Evolutionary conservation across 2,329 filamentous ascomycete species (phyloP).

Genomic region (Nemania serpens): DNA sequence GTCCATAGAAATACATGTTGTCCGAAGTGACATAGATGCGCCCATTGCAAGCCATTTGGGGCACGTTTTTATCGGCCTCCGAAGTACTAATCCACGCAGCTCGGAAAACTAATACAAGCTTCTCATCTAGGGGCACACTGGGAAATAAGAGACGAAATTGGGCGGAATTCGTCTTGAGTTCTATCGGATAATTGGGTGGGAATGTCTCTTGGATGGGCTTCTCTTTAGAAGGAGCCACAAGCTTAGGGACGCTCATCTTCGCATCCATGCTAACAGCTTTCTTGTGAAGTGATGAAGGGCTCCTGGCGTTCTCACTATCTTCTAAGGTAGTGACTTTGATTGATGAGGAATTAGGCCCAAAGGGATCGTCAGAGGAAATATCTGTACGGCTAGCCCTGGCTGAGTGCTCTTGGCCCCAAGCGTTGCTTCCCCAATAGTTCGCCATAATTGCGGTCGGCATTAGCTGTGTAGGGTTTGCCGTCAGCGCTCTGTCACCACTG

Average conservation of each 20-base stretch:
- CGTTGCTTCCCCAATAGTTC: slow-evolving; percentile 89
- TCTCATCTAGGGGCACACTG: slow-evolving; percentile 74
- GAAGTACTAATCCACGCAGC: slow-evolving; percentile 75
- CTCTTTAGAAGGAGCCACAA: slow-evolving; percentile 37
- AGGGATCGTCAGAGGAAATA: slow-evolving; percentile 42
- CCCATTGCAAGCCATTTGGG: slow-evolving; percentile 66
- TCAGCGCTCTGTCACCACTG: slow-evolving; percentile 74
- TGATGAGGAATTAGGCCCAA: slow-evolving; percentile 43
- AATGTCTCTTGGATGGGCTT: slow-evolving; percentile 59
- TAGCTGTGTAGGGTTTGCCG: slow-evolving; percentile 66
- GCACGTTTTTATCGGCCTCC: slow-evolving; percentile 48
- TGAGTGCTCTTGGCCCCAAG: slow-evolving; percentile 60
- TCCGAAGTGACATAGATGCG: slow-evolving; percentile 86
- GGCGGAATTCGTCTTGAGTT: slow-evolving; percentile 83
- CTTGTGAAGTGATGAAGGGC: slow-evolving; percentile 43
- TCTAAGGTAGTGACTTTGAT: slow-evolving; percentile 41
- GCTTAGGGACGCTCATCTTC: slow-evolving; percentile 36
- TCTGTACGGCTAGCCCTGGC: slow-evolving; percentile 32
- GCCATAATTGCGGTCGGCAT: slow-evolving; percentile 87
- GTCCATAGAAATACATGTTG: slow-evolving; percentile 94
- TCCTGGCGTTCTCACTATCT: slow-evolving; percentile 36
- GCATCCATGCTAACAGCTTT: slow-evolving; percentile 52
- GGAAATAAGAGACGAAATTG: slow-evolving; percentile 95
- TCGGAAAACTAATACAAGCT: slow-evolving; percentile 87
- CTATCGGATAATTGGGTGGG: slow-evolving; percentile 77